Base-by-base conservation (phyloP, 257 asterid species). In the Lantana camara region DNA sequence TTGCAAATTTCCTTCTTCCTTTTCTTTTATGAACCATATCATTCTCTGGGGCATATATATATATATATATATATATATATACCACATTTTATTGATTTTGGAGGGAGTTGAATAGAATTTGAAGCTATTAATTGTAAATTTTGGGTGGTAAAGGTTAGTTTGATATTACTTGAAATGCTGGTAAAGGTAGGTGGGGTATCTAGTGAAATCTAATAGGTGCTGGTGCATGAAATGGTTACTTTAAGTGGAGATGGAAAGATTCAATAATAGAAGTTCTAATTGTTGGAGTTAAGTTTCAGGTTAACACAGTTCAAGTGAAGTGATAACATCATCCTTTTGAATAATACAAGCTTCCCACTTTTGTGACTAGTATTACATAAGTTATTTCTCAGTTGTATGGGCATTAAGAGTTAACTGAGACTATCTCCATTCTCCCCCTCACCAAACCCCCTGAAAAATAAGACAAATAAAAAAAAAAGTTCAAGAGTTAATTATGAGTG, bases 141-240 rank as follows among this genome's bases (percentile, higher is more conserved):
- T 20, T 59, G 13, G 59, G 44, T 2, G 32, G 19, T 51, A 44
- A 35, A 62, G 13, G 42, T 62, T 60, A 44, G 50, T 29, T 55
- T 61, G 15, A n/a, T 13, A 48, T 48, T 50, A 5, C 55, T 20
- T 67, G 70, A 38, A 38, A 23, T 60, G 20, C 52, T 40, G 41
- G 19, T 27, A 19, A 19, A n/a, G 1, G 30, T 38, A 35, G 38
- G 37, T 23, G 45, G 48, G 27, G 40, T 40, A 48, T 54, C 50
- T 55, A 34, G 47, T 66, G 29, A 41, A 24, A 40, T 66, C 22
- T 20, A 49, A 30, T 44, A 22, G 69, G 69, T 50, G 41, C 2
- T 55, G 66, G 23, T 23, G 60, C 60, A 63, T 23, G 42, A 8
- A 38, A 15, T 20, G 46, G 32, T 13, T 48, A 45, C 57, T 44